A percentile compares a stretch with the other conserved stretches of the same genome.
These are phyloP conservation scores for Yamadazyma buinensis DNA, from an alignment of 1,139 yeast species.

Conservation along the genomic window DNA sequence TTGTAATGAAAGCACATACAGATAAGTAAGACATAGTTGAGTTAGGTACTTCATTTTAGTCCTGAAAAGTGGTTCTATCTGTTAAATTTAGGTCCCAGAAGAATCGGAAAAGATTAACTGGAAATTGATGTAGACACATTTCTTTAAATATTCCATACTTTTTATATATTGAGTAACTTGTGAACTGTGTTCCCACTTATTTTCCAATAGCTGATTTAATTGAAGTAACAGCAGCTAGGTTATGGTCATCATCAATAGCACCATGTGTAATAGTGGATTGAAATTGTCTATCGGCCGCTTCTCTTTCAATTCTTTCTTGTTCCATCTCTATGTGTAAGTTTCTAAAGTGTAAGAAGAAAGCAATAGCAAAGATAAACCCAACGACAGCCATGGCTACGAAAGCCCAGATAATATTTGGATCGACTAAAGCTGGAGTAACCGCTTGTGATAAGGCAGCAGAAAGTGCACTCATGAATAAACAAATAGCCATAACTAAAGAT, in stretches of 20 bases:
- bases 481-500: conserved; percentile 64
- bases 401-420: conserved; percentile 17
- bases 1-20: no score
- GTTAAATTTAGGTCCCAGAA: no score
- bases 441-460: conserved; percentile 59
- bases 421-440: conserved; percentile 41
- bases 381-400: conserved; percentile 16
- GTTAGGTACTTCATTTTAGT: no score
- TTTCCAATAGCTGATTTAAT: conserved; percentile 17
- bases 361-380: conserved; percentile 32
- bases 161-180: no score
- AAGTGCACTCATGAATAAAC: conserved; percentile 57
- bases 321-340: conserved; percentile 52
- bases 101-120: no score
- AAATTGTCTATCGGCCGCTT: conserved; percentile 15
- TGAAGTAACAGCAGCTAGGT: conserved; percentile 15
- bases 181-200: no score
- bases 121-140: no score
- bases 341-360: conserved; percentile 47
- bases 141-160: no score
- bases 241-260: conserved; percentile 12
- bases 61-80: no score
- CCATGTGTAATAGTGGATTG: conserved; percentile 9
- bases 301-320: conserved; percentile 31
- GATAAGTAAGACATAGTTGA: no score